Base-by-base conservation (phyloP, 1,139 yeast species). In the Kazachstania sp. region DNA sequence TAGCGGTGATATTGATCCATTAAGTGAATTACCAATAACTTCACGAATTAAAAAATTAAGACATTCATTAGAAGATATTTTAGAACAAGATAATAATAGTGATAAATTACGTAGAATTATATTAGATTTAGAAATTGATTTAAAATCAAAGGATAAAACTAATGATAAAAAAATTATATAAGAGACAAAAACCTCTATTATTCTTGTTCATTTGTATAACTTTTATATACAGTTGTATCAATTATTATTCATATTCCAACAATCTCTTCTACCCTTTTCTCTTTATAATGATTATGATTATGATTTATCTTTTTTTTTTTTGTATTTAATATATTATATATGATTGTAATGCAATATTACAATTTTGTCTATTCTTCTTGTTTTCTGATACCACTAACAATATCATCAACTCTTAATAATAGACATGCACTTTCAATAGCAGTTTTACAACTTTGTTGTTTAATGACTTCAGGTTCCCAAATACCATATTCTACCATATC, bases 381-480 rank as follows among this genome's bases (percentile, higher is more conserved):
- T 56, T 69, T 78, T 62, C 96, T 83, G 39, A 88, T 95, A 57
- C 97, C 98, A 66, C 95, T 84, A 44, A 94, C 98, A 58, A 92
- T 92, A 66, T 92, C 98, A 66, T 92, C 99, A 43, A 92, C 98
- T 64, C 98, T 83, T 65, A 92, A 75, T 61, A 92, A 74, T 71
- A 92, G 75, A 67, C 97, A 86, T 8, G 98, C 97, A 73, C 95
- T 84, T 70, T 92, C 99, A 56, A 94, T 86, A 39, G 95, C 96
- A 18, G 98, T 94, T 73, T 92, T 92, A 58, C 92, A 84, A 53
- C 95, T 84, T 72, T 92, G 99, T 63, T 86, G 94, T 71, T 92
- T 92, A 68, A 92, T 88, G 43, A 87, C 97, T 71, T 92, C 97
- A 16, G 99, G 98, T 71, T 92, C 99, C 98, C 98, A 92, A 55